A percentile compares a stretch with the other conserved stretches of the same genome.
Evolutionary conservation across 2,329 filamentous ascomycete genomes (phyloP).

Genomic region (Cryphonectria japonica): DNA sequence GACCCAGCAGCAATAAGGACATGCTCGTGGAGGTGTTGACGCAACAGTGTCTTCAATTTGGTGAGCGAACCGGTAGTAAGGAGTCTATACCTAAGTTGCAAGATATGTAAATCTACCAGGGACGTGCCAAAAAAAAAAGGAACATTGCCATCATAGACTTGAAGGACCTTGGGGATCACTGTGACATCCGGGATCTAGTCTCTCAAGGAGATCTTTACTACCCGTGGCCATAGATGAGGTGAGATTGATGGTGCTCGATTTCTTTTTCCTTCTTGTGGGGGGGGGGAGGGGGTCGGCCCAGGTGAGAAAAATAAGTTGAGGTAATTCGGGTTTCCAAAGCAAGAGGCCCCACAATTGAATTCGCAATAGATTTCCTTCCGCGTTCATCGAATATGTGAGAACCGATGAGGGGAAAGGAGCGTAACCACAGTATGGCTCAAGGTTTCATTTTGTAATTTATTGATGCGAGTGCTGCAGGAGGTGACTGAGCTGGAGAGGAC

Average conservation of each 20-base stretch:
- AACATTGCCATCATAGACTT: background rate
- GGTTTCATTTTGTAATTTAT: no score
- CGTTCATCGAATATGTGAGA: background rate
- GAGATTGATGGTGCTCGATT: background rate
- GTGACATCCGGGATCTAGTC: no score
- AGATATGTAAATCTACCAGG: no score
- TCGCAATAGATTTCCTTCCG: no score
- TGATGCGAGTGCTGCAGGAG: no score
- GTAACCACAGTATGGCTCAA: background rate
- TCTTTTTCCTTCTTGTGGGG: background rate
- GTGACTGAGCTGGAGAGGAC: no score
- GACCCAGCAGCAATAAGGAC: background rate
- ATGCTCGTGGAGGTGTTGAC: background rate
- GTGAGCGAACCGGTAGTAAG: background rate
- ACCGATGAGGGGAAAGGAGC: background rate
- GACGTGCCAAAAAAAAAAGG: no score
- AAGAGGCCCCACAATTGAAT: background rate
- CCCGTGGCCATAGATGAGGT: no score
- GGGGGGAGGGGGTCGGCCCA: no score
- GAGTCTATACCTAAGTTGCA: no score
- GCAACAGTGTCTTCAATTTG: background rate
- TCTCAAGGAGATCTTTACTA: background rate
- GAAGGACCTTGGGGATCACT: no score
- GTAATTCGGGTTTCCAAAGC: background rate
- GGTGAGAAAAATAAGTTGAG: background rate